Evolutionary conservation across 352 stramenopile species (phyloP).

Genomic region (Pythium volutum): DNA sequence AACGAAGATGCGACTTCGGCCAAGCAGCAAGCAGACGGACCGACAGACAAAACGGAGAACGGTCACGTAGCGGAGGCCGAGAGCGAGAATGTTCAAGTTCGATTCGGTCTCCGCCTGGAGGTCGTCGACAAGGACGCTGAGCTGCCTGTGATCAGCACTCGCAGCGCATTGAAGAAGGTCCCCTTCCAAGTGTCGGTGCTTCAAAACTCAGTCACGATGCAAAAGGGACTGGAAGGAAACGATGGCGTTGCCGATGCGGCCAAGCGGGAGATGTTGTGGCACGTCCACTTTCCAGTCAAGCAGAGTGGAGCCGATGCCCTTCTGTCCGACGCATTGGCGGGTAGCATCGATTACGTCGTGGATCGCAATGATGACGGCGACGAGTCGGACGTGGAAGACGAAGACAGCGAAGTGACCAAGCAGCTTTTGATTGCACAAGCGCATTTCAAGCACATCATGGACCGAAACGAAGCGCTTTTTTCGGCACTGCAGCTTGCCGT

Average conservation of each 20-base stretch:
- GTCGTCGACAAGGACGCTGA: conserved; percentile 20
- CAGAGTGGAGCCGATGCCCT: conserved; percentile 28
- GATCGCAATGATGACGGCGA: conserved; percentile 40
- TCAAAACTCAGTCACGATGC: conserved; percentile 39
- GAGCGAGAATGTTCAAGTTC: conserved; percentile 10
- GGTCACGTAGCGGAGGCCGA: neutral
- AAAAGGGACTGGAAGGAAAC: conserved; percentile 23
- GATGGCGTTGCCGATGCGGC: neutral
- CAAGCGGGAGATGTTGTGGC: conserved; percentile 39
- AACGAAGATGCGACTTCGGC: conserved; percentile 17
- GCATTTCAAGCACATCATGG: conserved; percentile 44
- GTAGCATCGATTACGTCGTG: conserved; percentile 34
- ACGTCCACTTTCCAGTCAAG: conserved; percentile 60
- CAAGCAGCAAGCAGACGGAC: conserved; percentile 1
- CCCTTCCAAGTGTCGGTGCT: conserved; percentile 42
- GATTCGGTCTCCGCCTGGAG: conserved; percentile 18
- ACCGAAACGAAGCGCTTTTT: conserved; percentile 41
- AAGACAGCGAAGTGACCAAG: conserved; percentile 56
- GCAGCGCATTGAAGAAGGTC: conserved; percentile 21
- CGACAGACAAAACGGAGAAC: neutral
- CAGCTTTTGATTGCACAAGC: conserved; percentile 45
- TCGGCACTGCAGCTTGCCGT: conserved; percentile 33
- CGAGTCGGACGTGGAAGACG: conserved; percentile 42
- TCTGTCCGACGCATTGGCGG: conserved; percentile 40
- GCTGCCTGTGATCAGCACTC: neutral